Evolutionary conservation across 1,284 basidiomycete genomes (phyloP).

Genomic region (Sporisorium exsertum): DNA sequence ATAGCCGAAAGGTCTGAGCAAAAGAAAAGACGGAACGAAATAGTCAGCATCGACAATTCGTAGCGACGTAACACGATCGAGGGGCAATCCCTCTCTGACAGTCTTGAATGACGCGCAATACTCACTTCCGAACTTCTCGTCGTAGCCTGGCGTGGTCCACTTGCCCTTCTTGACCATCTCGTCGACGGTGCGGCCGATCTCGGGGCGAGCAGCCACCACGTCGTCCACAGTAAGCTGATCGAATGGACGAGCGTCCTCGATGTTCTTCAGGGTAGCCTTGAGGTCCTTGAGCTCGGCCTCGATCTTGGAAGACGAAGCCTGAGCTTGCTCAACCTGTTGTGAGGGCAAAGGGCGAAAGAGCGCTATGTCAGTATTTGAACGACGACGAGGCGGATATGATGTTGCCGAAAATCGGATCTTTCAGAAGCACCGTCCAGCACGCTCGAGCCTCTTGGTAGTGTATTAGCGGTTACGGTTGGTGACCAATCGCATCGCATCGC

Average conservation of each 20-base stretch:
- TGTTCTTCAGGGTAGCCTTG: conserved; percentile 94
- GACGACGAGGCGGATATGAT: background rate
- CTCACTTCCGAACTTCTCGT: conserved; percentile 69
- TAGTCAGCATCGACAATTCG: no score
- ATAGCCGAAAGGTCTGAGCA: conserved; percentile 63
- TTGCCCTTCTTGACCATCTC: conserved; percentile 99
- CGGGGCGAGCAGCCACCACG: conserved; percentile 90
- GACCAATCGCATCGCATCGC: background rate
- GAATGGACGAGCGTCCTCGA: conserved; percentile 96
- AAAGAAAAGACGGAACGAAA: no score
- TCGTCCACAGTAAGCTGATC: conserved; percentile 95
- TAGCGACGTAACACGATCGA: no score
- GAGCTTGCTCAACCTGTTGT: conserved; percentile 84
- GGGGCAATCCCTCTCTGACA: background rate
- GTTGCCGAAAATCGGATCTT: background rate
- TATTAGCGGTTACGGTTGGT: background rate
- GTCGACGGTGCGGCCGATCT: conserved; percentile 90
- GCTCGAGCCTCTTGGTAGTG: background rate
- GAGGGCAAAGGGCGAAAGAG: background rate
- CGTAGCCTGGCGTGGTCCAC: conserved; percentile 80
- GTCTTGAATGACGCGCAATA: background rate
- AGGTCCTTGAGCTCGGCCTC: conserved; percentile 92
- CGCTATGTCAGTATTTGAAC: conserved; percentile 16
- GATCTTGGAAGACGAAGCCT: conserved; percentile 91
- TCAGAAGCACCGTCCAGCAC: background rate